A percentile compares a stretch with the other conserved stretches of the same genome.
These are phyloP conservation scores for Vanrija humicola DNA, from an alignment of 1,284 basidiomycete species.

Conservation along the genomic window DNA sequence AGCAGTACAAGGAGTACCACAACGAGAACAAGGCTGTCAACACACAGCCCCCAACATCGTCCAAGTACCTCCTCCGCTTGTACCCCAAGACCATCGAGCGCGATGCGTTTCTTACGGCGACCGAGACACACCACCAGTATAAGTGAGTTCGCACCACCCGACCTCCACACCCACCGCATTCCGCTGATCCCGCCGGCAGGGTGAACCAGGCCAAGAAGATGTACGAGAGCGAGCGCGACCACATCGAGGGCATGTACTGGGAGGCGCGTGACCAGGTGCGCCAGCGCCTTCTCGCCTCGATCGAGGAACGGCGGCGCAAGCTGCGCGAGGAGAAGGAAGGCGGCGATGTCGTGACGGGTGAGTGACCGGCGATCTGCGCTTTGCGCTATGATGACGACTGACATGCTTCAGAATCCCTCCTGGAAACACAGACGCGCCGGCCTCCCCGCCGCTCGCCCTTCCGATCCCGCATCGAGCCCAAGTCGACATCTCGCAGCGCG, in stretches of 20 bases:
- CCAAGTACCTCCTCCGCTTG: conserved; percentile 50
- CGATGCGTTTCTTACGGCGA: conserved; percentile 49
- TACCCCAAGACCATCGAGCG: conserved; percentile 52
- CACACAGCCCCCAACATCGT: conserved; percentile 49
- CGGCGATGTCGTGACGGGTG: conserved; percentile 51
- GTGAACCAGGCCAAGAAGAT: conserved; percentile 40
- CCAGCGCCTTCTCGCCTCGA: conserved; percentile 49
- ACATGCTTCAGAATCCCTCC: conserved; percentile 32
- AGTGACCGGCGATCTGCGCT: conserved; percentile 17
- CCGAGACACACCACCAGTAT: conserved; percentile 51
- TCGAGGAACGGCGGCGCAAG: conserved; percentile 52
- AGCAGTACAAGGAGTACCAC: conserved; percentile 46
- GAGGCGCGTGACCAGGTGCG: conserved; percentile 48
- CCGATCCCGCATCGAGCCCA: conserved; percentile 20
- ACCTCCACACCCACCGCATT: background rate
- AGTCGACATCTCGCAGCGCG: conserved; percentile 8
- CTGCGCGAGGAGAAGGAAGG: conserved; percentile 55
- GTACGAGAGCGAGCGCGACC: conserved; percentile 55
- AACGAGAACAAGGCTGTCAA: conserved; percentile 45
- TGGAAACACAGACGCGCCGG: conserved; percentile 41
- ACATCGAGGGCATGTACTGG: conserved; percentile 52
- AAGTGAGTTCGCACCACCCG: conserved; percentile 31
- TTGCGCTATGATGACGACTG: background rate
- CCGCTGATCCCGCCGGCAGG: conserved; percentile 16
- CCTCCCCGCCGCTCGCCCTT: conserved; percentile 35